Base-by-base conservation (phyloP, 2,329 filamentous ascomycete species). In the Sporothrix brunneoviolacea region DNA sequence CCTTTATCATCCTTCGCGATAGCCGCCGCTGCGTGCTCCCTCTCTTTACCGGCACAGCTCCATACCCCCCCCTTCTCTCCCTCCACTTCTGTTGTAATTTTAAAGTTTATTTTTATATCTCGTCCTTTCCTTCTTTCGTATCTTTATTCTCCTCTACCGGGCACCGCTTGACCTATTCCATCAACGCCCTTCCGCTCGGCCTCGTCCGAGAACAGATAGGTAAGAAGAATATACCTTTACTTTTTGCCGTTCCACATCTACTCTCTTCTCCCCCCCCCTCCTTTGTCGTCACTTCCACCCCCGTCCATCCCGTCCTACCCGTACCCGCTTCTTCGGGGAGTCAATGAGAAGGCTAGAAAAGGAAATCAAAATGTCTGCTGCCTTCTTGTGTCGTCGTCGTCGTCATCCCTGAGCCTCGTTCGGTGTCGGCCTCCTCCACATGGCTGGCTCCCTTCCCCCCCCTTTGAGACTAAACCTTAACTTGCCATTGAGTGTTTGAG, bases 331-430 rank as follows among this genome's bases (percentile, higher is more conserved):
- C 27, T 6, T 48, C 24, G 18, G 44, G 22, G 45, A 22, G 36
- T 36, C 24, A 48, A 48, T 24, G 36, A 22, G 32, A 38, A 8
- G 36, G 6, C 16, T 33, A 40, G 36, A 27, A 33, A 40, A 21
- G 44, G n/a, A n/a, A 47, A 30, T 33, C 35, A 30, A n/a, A 47
- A 30, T 36, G 21, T 45, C 38, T 47, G 35, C 33, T 47, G 44
- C 44, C 44, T 47, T 47, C 33, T 30, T 16, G 22, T n/a, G 27
- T 19, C 28, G 44, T 38, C 35, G 44, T 38, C 44, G 43, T 47
- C 44, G 30, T 47, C 44, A 39, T 47, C 44, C 24, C 33, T 16
- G 21, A 39, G 44, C 35, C 44, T 47, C 24, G 44, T 13, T 24
- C 16, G 10, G 21, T 18, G 42, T 36, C 35, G 33, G 37, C 43